Evolutionary conservation across 1,284 basidiomycete genomes (phyloP).

Genomic region (Exobasidium rhododendri): DNA sequence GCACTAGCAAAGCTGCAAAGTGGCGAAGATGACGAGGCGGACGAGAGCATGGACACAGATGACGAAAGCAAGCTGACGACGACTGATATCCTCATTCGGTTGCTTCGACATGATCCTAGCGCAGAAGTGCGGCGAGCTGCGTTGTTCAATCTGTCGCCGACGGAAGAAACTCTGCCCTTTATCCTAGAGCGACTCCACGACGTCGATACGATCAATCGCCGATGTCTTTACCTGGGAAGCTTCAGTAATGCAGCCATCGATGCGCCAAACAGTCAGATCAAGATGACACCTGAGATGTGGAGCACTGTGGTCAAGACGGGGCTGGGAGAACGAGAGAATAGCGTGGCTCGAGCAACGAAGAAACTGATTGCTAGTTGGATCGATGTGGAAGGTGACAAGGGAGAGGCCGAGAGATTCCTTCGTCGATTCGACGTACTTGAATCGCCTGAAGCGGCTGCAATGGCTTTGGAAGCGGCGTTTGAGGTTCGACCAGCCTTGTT

Average conservation of each 20-base stretch:
- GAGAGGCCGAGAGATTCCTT: constrained; percentile 58
- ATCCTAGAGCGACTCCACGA: constrained; percentile 81
- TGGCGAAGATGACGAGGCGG: constrained; percentile 55
- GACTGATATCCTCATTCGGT: constrained; percentile 64
- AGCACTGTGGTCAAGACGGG: constrained; percentile 61
- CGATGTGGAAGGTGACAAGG: constrained; percentile 18
- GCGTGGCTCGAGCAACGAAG: constrained; percentile 74
- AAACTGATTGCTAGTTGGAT: constrained; percentile 57
- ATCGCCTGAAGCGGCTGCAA: constrained; percentile 64
- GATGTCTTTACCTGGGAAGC: constrained; percentile 69
- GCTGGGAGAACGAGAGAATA: constrained; percentile 78
- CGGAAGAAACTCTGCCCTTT: constrained; percentile 62
- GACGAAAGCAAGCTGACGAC: constrained; percentile 64
- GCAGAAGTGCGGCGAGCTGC: constrained; percentile 85
- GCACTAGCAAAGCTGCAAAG: constrained; percentile 80
- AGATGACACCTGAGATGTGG: constrained; percentile 1
- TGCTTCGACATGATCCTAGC: constrained; percentile 66
- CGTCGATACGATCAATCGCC: constrained; percentile 75
- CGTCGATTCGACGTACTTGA: constrained; percentile 64
- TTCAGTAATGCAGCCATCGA: constrained; percentile 20
- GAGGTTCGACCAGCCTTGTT: constrained; percentile 64
- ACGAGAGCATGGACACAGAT: constrained; percentile 68
- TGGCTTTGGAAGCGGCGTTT: constrained; percentile 67
- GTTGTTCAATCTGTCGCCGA: constrained; percentile 72
- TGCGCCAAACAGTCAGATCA: not conserved